Base-by-base conservation (phyloP, 2,329 filamentous ascomycete genomes). In the Diplodia intermedia region DNA sequence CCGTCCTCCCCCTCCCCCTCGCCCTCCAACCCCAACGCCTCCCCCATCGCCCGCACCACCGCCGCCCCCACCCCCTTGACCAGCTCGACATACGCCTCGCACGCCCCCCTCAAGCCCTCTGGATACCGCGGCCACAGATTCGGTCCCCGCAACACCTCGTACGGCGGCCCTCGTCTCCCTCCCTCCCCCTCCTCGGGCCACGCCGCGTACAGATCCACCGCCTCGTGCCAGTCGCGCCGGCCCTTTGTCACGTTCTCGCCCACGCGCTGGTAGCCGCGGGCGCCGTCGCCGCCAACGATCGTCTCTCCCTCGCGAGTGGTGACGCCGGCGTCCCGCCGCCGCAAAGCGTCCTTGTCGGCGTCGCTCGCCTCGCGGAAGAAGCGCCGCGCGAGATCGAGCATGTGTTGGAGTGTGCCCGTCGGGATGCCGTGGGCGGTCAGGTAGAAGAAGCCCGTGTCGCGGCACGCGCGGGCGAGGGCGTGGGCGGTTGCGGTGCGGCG, bases 61-160 rank as follows among this genome's bases (percentile, higher is more conserved):
- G 75, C 76, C 40, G 73, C 66, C 0, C 78, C 79, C 0, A 80
- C 76, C 20, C 70, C 63, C 61, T 74, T 70, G 7, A 78, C 70
- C 18, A 70, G 60, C 12, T 68, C 60, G 1, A 80, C 73, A 54
- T 81, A 76, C 66, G 71, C 68, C 69, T 73, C 73, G 67, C 81
- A 81, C 9, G 75, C 69, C 0, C 65, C 18, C 26, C 73, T 73
- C 8, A 80, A 50, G n/a, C 74, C 71, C 5, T 14, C 3, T 0
- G 78, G 77, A 2, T 76, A 47, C 26, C 72, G 60, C 0, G 82
- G 82, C 79, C 81, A 84, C 50, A 81, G 73, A 70, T 84, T 84
- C 5, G 70, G 71, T 0, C 82, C 82, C 40, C 78, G 75, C 3
- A 83, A 71, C 1, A 77, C 77, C 67, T 74, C 74, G 43, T 60